Conservation (phyloP, 2,329 filamentous ascomycete species). For the Leptographium lundbergii region DNA sequence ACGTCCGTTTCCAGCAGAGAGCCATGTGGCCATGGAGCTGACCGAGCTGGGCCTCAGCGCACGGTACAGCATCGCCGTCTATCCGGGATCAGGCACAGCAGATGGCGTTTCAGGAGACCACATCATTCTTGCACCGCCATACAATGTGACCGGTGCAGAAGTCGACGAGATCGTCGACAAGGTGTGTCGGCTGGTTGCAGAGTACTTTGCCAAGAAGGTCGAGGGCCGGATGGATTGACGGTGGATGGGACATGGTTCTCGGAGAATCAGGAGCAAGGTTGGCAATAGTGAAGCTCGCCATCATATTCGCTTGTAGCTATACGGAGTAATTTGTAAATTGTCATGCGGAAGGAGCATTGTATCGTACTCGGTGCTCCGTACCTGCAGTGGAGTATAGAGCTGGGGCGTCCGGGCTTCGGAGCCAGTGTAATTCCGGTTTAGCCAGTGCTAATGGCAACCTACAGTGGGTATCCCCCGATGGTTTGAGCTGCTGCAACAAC, state of each 20-base stretch:
- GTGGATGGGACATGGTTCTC: too few relatives aligned
- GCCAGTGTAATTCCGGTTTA: slow-evolving; percentile 7
- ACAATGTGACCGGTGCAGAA: slow-evolving; percentile 45
- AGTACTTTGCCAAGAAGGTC: slow-evolving; percentile 25
- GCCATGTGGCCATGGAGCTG: slow-evolving; percentile 21
- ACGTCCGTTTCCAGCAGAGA: slow-evolving; percentile 20
- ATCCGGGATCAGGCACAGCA: slow-evolving; percentile 49
- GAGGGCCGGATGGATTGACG: too few relatives aligned
- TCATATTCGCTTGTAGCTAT: too few relatives aligned
- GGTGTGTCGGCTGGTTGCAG: slow-evolving; percentile 36
- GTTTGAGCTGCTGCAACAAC: too few relatives aligned
- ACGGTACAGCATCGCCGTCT: slow-evolving; percentile 33
- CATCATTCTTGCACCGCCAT: slow-evolving; percentile 56
- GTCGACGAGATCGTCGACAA: slow-evolving; percentile 41
- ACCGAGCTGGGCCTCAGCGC: slow-evolving; percentile 19
- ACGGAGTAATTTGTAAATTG: too few relatives aligned
- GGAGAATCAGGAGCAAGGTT: too few relatives aligned
- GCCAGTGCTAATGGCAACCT: not conserved
- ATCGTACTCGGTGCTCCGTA: too few relatives aligned
- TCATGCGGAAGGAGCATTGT: too few relatives aligned
- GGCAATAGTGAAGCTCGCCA: too few relatives aligned
- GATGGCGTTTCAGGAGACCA: slow-evolving; percentile 54
- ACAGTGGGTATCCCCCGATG: slow-evolving; percentile 3
- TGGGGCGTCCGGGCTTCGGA: not conserved
- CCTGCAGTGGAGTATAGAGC: not conserved